Evolutionary conservation across 2,329 filamentous ascomycete genomes (phyloP), one percentile per base, ranked within the genome.

Genomic region (Torrubiellomyces zombiae): DNA sequence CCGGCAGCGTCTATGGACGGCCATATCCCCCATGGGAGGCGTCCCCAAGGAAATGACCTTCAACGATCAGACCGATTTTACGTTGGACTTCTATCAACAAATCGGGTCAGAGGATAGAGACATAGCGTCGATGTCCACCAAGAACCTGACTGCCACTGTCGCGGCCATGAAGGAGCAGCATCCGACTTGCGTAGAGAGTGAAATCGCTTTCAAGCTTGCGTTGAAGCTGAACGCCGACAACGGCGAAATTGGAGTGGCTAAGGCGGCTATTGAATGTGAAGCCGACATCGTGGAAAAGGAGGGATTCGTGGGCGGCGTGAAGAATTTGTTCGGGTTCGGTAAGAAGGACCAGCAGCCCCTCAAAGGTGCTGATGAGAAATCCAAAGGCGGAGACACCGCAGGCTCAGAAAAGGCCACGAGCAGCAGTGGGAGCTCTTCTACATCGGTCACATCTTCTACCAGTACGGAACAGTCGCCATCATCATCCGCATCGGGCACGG

Each of bases 281-380:
- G 68, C 76, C 14, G 79, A 91, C 26, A 64, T 63, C 4, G 48
- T 54, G 7, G 71, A 74, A 50, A 81, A 83, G 47, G 80, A 79
- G 34, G 74, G 76, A 25, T 67, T 95, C 24, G 79, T 94, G 23
- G 86, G 93, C 43, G 85, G 82, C 21, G 81, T 95, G 36, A 98
- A 98, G 63, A 91, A 85, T 35, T 68, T 94, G 33, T 91, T 98
- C 44, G 89, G 89, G 5, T 85, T 95, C 45, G 89, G 86, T 14
- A 79, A 79, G 42, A 92, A 92, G 54, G 77, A 78, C 16, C 79
- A 86, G 28, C 78, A 93, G 51, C 60, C 64, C 5, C 46, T 93
- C 17, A 64, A 68, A 30, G 77, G 75, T 24, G 76, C 75, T 23
- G 60, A 57, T 13, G 68, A 63, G 27, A 58, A 48, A n/a, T 42